Percentiles rank a stretch among this genome's conserved stretches.
phyloP scores from a whole-genome alignment of 192 early-diverging fungal genomes.

The Rhizoclosmatium globosum region DNA sequence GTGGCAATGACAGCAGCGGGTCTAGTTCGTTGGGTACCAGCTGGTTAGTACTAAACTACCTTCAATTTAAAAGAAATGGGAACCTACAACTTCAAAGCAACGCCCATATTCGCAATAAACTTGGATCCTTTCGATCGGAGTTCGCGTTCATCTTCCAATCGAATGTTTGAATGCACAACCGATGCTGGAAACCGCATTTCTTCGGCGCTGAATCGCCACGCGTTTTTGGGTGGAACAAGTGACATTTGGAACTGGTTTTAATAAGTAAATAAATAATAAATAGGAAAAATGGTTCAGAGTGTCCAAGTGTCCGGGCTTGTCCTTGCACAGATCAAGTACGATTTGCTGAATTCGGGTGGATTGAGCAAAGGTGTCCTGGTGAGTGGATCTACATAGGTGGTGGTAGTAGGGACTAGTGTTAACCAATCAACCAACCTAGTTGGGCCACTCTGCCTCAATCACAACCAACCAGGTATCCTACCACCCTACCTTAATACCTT shows the following conservation, averaged over 20 bases:
- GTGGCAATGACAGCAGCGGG: constrained; percentile 30
- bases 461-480: too few species aligned
- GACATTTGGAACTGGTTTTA: neutral
- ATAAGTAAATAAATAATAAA: neutral
- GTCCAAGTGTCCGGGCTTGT: constrained; percentile 5
- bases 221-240: neutral
- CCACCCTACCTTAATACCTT: too few species aligned
- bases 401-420: neutral
- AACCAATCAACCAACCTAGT: neutral
- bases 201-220: neutral
- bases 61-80: neutral
- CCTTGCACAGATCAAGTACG: constrained; percentile 20
- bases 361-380: neutral
- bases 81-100: constrained; percentile 23
- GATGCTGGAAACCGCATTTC: neutral
- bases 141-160: constrained; percentile 18
- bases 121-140: constrained; percentile 11
- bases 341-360: constrained; percentile 2
- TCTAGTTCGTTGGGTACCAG: neutral
- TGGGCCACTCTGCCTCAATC: too few species aligned
- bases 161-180: neutral
- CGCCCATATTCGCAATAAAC: constrained; percentile 18
- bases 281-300: neutral
- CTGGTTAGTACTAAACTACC: neutral
- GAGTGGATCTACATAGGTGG: neutral